Base-by-base conservation (phyloP, 2,329 filamentous ascomycete genomes). In the Pseudovirgaria hyperparasitica region DNA sequence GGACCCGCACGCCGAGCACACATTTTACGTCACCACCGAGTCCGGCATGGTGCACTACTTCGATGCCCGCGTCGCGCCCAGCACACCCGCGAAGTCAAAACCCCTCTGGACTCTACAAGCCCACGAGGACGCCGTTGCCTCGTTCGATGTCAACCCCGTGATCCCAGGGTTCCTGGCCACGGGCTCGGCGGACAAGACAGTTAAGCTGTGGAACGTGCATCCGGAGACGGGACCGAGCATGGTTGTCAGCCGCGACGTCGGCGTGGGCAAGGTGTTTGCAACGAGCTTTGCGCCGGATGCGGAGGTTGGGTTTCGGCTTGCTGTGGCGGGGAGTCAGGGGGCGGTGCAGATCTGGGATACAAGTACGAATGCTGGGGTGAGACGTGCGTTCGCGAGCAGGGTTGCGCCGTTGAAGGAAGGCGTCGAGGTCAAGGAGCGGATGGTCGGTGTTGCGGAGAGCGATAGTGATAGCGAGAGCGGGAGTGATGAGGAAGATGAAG, bases 321-420 rank as follows among this genome's bases (percentile, higher is more conserved):
- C 86, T 2, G 84, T 98, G 11, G 90, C 87, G 5, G 90, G 90
- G 29, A 96, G 86, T 63, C 92, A 92, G 61, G 90, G 90, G 23
- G 72, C 72, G 19, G 75, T 96, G 48, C 82, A 92, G 52, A 76
- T 98, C 28, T 98, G 90, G 90, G 87, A 96, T 55, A 94, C 90
- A 13, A 77, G 82, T 52, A 98, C 90, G 31, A 98, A 98, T 52
- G 72, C 72, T 9, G 78, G 80, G 15, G 84, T 98, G 17, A 72
- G 90, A 32, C 70, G 78, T 36, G 76, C 79, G 2, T 98, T 98
- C 59, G 84, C 80, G 19, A 72, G 62, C 44, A 76, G 72, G 31
- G 66, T 87, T 31, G 67, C 39, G 33, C 49, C 71, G 19, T 58
- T 64, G 35, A 57, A 64, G 5, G 71, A 71, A 25, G 72, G 65